Base-by-base conservation (phyloP, 345 rosid species). In the Carallia pectinifolia region DNA sequence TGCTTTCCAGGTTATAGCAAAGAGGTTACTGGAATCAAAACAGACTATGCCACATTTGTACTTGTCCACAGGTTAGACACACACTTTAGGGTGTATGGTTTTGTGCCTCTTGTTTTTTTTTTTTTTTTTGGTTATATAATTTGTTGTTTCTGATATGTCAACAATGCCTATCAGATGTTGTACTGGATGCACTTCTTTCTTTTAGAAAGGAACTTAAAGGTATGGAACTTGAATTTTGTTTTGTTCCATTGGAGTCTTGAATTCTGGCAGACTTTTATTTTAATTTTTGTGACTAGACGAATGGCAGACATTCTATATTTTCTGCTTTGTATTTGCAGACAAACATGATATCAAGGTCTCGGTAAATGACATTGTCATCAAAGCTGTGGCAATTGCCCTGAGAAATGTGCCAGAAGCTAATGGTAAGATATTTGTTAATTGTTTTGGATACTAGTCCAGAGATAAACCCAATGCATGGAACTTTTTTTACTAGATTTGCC, bases 121-220 rank as follows among this genome's bases (percentile, higher is more conserved):
- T 23, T 23, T 38, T 38, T 38, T 38, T 38, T 38, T n/a, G 58
- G 33, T 64, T 66, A 40, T 58, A 72, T 73, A 60, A 50, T 67
- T 29, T 73, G 23, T 66, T 39, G 52, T 61, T 77, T 78, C 77
- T 68, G 76, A 72, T 9, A 50, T 64, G 50, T 56, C 65, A n/a
- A 33, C 67, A 72, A 62, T 81, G 75, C 66, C 58, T 62, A 64
- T 72, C 93, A 94, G 98, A 94, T 82, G 97, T 94, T 71, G 79
- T 88, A 66, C 75, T 94, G 91, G 97, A 91, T 85, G 95, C 97
- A 77, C 92, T 94, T 74, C 95, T 94, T 81, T 81, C 88, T 64
- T 94, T 94, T 71, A 85, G 98, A 77, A 94, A 88, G 71, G 95
- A 94, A 66, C 90, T 94, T 68, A 90, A 84, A 86, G 98, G 97